Conservation (phyloP, 768 basidiomycete species). For the Naganishia vishniacii region DNA sequence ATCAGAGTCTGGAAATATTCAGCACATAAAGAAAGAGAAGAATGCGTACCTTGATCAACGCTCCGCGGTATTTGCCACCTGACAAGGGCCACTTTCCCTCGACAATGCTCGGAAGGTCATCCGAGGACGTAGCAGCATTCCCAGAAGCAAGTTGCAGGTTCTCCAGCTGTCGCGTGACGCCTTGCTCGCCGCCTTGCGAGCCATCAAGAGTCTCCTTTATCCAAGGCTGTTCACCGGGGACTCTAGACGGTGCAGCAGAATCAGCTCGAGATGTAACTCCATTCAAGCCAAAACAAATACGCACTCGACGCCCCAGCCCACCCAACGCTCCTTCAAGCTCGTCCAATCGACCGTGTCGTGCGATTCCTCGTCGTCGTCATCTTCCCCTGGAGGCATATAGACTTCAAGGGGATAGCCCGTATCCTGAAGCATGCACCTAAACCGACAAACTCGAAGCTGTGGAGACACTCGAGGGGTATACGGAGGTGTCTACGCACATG, state of each 20-base stretch:
- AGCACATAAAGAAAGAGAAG: too few relatives aligned
- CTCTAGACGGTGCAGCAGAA: constrained; percentile 28
- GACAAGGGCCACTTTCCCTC: constrained; percentile 41
- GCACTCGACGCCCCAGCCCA: constrained; percentile 47
- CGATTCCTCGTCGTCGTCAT: neutral
- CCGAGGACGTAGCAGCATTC: neutral
- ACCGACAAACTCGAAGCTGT: constrained; percentile 37
- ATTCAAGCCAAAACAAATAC: constrained; percentile 22
- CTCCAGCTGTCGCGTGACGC: neutral
- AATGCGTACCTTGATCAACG: constrained; percentile 44
- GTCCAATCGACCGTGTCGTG: constrained; percentile 33
- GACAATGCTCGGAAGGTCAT: constrained; percentile 23
- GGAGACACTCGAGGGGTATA: constrained; percentile 6
- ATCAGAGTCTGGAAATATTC: too few relatives aligned
- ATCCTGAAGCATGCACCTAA: constrained; percentile 46
- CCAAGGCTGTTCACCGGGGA: constrained; percentile 43
- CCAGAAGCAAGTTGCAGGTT: neutral
- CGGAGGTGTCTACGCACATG: constrained; percentile 7
- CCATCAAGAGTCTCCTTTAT: constrained; percentile 12
- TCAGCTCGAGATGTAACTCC: neutral
- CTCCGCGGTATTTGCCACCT: constrained; percentile 36
- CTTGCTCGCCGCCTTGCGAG: neutral
- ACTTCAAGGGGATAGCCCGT: constrained; percentile 47
- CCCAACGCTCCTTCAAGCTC: constrained; percentile 43
- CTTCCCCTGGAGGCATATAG: constrained; percentile 33